Evolutionary conservation across 2,329 filamentous ascomycete genomes (phyloP).

Genomic region (Alternaria arbusti): DNA sequence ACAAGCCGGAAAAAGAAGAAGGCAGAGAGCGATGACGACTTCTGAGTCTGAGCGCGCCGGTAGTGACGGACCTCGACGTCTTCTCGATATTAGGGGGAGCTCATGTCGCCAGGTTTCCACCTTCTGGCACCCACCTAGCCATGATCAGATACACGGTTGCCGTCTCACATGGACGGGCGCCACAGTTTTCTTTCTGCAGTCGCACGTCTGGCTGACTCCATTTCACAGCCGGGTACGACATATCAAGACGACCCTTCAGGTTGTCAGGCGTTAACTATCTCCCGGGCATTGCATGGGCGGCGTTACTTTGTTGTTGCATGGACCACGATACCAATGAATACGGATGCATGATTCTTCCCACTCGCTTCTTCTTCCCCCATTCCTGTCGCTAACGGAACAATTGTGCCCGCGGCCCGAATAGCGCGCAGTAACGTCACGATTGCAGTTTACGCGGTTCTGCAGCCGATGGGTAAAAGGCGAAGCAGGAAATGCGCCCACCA

Average conservation of each 20-base stretch:
- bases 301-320: conserved; percentile 5
- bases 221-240: not conserved
- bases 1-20: conserved; percentile 47
- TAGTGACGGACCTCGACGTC: not conserved
- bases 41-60: conserved; percentile 22
- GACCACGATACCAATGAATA: conserved; percentile 33
- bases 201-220: not conserved
- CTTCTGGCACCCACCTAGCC: not conserved
- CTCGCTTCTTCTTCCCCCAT: not conserved
- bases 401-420: conserved; percentile 4
- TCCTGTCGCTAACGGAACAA: conserved; percentile 6
- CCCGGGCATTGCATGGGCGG: conserved; percentile 14
- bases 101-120: not conserved
- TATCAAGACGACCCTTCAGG: not conserved
- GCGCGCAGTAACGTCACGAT: not conserved
- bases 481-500: conserved; percentile 24
- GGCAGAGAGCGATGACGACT: conserved; percentile 47
- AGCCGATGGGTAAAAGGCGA: conserved; percentile 26
- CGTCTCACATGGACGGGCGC: not conserved
- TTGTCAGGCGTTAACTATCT: not conserved
- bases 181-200: not conserved
- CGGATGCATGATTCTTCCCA: conserved; percentile 5
- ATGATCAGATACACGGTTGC: not conserved
- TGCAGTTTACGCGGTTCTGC: conserved; percentile 14
- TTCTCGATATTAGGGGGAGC: not conserved